Base-by-base conservation (phyloP, 202 grass and related monocot species). In the Schoenoplectus tabernaemontani region DNA sequence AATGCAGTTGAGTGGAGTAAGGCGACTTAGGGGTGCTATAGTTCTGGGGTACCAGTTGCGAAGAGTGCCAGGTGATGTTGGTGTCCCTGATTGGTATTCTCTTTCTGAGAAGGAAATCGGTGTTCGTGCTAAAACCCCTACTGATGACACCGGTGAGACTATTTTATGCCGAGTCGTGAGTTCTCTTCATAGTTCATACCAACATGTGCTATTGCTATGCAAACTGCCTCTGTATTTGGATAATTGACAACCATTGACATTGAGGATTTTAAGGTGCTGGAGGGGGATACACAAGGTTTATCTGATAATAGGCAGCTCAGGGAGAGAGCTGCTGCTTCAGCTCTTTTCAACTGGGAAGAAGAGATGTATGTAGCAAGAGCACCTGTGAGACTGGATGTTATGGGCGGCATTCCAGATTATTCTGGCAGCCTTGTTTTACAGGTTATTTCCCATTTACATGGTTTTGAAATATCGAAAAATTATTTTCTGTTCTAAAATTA, bases 351-450 rank as follows among this genome's bases (percentile, higher is more conserved):
- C 68, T 98, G 90, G 96, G 81, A 98, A 89, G 89, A 95, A 59
- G 91, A 95, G 60, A 95, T 98, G 90, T 95, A 90, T 95, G 90
- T 98, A 54, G 89, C 89, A 79, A 91, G 96, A 83, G 96, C 96
- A 73, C 96, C 96, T 81, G 96, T 91, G 70, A 83, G 96, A 54
- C 87, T 98, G 63, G 91, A 98, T 79, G 91, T 98, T 47, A 91
- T 95, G 91, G 96, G 96, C 69, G 96, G 96, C 41, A 95, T 95
- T 56, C 91, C 96, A 34, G 96, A 98, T 87, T 98, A 98, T 84
- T 98, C 96, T 34, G 96, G 96, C 63, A 92, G 89, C 86, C 88
- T 98, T 86, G 96, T 98, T 63, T 79, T 98, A 44, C 91, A 98
- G 88, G 96, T 95, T 76, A 70, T 51, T 30, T 87, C 54, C 23